Base-by-base conservation (phyloP, 2,329 filamentous ascomycete species). In the Aquanectria penicillioides region DNA sequence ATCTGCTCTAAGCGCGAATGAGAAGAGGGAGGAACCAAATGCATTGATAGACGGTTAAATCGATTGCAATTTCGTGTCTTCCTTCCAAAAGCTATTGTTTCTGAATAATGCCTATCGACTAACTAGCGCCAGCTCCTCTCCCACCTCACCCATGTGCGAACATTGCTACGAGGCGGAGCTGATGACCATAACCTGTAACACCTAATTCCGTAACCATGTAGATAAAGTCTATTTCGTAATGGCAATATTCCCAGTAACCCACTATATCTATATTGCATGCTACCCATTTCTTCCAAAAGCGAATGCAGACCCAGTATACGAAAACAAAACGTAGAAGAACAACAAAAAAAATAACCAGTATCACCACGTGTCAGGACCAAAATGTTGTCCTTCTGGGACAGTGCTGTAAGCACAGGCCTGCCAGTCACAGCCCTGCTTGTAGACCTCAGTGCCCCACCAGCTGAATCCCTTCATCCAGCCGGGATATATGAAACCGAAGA, bases 381-480 rank as follows among this genome's bases (percentile, higher is more conserved):
- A 93, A 57, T 79, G 83, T 20, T 83, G 81, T 0, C 89, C 90
- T 12, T 87, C 83, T 0, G 81, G 78, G 5, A 95, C 83, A 0
- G 75, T 82, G 53, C 81, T 86, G 71, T 90, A 94, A 1, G 91
- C 77, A 73, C 92, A 95, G 37, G 91, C 92, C 72, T 88, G 82
- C 91, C 92, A 95, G 78, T 95, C 92, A 74, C 92, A 95, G 17
- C 92, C 92, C 74, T 88, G 83, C 75, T 93, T 94, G 73, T 93
- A 93, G 5, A 94, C 84, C 71, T 95, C 91, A 0, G 93, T 96
- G 0, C 93, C 93, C 93, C 92, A 96, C 93, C 92, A 96, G 55
- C 81, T 86, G 71, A 95, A 93, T 23, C 83, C 81, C 33, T 86
- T 83, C 80, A 89, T 90, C 80, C 83, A 86, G 0, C 91, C 91